Percentiles rank a stretch among this genome's conserved stretches.
Evolutionary conservation across 2,329 filamentous ascomycete species (phyloP).

Genomic region (Penicillium freii): DNA sequence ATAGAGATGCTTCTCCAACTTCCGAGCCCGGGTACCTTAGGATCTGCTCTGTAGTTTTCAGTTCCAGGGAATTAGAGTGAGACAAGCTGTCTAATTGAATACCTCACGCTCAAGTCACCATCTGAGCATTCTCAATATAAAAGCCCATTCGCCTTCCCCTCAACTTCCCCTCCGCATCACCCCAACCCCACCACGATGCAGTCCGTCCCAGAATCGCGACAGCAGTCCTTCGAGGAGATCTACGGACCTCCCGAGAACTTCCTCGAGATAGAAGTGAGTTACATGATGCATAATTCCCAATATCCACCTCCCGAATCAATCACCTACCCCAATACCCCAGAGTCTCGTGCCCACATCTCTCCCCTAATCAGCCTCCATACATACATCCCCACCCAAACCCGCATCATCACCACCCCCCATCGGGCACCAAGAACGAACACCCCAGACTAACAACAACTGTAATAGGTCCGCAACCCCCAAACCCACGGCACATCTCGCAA

Average conservation of each 20-base stretch:
- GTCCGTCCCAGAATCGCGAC: slow-evolving; percentile 66
- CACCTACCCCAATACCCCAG: not conserved
- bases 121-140: not conserved
- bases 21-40: not conserved
- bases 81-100: not conserved
- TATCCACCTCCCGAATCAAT: not conserved
- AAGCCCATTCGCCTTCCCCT: not conserved
- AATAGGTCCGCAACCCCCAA: slow-evolving; percentile 79
- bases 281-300: not conserved
- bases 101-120: not conserved
- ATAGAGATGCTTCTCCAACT: slow-evolving; percentile 15
- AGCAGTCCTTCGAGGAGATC: slow-evolving; percentile 98
- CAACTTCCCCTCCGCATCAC: not conserved
- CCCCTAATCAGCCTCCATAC: slow-evolving; percentile 5
- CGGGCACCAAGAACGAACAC: not conserved
- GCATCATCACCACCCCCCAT: not conserved
- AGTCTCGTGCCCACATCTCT: slow-evolving; percentile 7
- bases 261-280: slow-evolving; percentile 85
- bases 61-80: not conserved
- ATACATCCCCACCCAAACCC: not conserved
- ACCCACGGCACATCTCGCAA: slow-evolving; percentile 90
- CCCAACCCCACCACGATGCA: slow-evolving; percentile 51
- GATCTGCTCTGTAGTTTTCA: slow-evolving; percentile 1
- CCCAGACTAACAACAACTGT: not conserved
- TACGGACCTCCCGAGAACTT: slow-evolving; percentile 99